phyloP scores from a whole-genome alignment of 345 rosid species.

The Ailanthus altissimus region DNA sequence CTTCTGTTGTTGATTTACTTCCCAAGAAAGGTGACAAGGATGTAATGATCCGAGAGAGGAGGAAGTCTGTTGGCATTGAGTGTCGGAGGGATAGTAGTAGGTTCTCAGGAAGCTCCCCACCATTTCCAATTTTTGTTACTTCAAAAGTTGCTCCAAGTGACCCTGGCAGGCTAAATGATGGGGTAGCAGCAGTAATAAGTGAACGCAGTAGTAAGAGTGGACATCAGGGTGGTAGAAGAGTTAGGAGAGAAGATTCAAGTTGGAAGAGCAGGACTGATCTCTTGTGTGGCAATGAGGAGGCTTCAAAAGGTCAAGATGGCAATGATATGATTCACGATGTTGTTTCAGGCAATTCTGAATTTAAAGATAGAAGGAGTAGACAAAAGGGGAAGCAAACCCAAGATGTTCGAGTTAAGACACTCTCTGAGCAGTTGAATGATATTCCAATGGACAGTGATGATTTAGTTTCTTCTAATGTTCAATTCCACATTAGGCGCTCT shows the following conservation, averaged over 20 bases:
- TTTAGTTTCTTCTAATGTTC: slow-evolving; percentile 62
- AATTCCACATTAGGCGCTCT: slow-evolving; percentile 37
- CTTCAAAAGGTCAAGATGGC: slow-evolving; percentile 37
- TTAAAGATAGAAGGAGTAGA: slow-evolving; percentile 45
- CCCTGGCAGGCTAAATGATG: slow-evolving; percentile 30
- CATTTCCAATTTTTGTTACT: slow-evolving; percentile 46
- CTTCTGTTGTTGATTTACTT: slow-evolving; percentile 68
- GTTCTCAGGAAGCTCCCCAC: slow-evolving; percentile 61
- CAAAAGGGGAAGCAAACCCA: slow-evolving; percentile 57
- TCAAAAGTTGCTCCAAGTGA: slow-evolving; percentile 68
- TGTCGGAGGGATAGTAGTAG: slow-evolving; percentile 57
- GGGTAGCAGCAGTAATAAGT: slow-evolving; percentile 31
- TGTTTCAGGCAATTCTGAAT: slow-evolving; percentile 49
- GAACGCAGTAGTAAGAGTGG: slow-evolving; percentile 60
- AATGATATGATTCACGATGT: slow-evolving; percentile 43
- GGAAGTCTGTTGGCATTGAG: slow-evolving; percentile 61
- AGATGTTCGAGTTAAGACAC: slow-evolving; percentile 48
- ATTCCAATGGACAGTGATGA: slow-evolving; percentile 62
- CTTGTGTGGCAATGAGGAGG: slow-evolving; percentile 40
- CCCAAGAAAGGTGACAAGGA: slow-evolving; percentile 55
- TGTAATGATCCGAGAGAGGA: slow-evolving; percentile 45
- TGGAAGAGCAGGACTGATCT: slow-evolving; percentile 50
- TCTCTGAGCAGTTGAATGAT: slow-evolving; percentile 74
- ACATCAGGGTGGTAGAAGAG: slow-evolving; percentile 54
- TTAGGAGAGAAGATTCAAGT: slow-evolving; percentile 66